Conservation (phyloP, 1,284 basidiomycete genomes). For the Heimioporus punctisporus region DNA sequence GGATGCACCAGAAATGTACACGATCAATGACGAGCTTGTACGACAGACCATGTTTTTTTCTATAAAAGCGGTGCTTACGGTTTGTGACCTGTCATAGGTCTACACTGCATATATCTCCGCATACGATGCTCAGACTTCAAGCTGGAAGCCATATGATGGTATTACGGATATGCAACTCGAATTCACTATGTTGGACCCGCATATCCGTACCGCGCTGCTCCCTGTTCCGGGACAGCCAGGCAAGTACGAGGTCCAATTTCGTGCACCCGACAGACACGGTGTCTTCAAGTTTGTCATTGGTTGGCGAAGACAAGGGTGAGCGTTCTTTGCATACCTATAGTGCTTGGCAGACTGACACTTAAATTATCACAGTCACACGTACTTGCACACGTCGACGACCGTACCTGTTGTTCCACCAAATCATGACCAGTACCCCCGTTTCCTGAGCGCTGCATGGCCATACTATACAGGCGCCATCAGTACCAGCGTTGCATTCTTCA, state of each 20-base stretch:
- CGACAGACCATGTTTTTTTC: slow-evolving; percentile 25
- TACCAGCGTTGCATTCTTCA: slow-evolving; percentile 81
- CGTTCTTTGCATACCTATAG: not conserved
- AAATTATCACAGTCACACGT: slow-evolving; percentile 57
- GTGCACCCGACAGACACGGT: slow-evolving; percentile 93
- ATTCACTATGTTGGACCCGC: slow-evolving; percentile 98
- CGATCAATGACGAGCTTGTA: slow-evolving; percentile 88
- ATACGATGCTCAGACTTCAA: slow-evolving; percentile 53
- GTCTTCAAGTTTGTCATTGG: slow-evolving; percentile 97
- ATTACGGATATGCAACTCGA: slow-evolving; percentile 88
- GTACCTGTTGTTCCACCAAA: slow-evolving; percentile 92
- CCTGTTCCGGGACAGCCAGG: slow-evolving; percentile 58
- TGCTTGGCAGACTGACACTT: not conserved
- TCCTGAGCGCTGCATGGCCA: slow-evolving; percentile 93
- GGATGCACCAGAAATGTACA: slow-evolving; percentile 69
- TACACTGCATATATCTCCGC: slow-evolving; percentile 76
- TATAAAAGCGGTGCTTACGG: not conserved
- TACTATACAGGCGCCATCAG: slow-evolving; percentile 92
- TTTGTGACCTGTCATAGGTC: slow-evolving; percentile 51
- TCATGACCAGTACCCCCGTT: slow-evolving; percentile 95
- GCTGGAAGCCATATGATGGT: slow-evolving; percentile 76
- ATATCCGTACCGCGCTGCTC: slow-evolving; percentile 76
- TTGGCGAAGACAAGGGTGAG: slow-evolving; percentile 87
- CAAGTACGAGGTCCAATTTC: slow-evolving; percentile 80
- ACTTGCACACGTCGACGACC: slow-evolving; percentile 72